Percentiles rank a stretch among this genome's conserved stretches.
Evolutionary conservation across 1,284 basidiomycete species (phyloP).

Genomic region (Mrakiaceae sp.): DNA sequence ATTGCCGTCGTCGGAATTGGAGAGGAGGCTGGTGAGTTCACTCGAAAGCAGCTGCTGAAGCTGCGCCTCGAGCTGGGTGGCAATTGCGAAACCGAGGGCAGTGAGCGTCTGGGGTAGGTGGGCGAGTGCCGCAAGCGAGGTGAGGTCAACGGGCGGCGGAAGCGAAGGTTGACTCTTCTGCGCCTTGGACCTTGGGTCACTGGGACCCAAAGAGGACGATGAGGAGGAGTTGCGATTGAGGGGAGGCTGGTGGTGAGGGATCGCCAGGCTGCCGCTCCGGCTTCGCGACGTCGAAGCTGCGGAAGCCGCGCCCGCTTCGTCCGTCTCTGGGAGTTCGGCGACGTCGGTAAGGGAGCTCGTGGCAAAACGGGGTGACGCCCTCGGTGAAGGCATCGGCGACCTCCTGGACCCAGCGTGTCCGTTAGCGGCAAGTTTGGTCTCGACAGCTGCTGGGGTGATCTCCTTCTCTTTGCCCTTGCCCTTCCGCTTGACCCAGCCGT

Average conservation of each 20-base stretch:
- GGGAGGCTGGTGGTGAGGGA: no score
- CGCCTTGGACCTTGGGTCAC: not conserved
- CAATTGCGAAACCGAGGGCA: constrained; percentile 56
- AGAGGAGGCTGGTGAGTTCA: no score
- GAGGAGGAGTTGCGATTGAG: not conserved
- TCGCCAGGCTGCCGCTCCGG: no score
- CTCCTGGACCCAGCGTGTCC: not conserved
- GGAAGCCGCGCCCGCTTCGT: not conserved
- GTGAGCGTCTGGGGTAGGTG: constrained; percentile 58
- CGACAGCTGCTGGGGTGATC: not conserved
- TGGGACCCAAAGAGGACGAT: not conserved
- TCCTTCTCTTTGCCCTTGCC: constrained; percentile 13
- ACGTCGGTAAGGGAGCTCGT: not conserved
- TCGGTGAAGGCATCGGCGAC: not conserved
- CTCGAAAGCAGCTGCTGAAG: constrained; percentile 30
- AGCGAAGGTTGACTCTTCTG: not conserved
- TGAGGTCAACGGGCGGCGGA: constrained; percentile 39
- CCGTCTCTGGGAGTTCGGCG: constrained; percentile 1
- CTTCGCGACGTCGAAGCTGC: no score
- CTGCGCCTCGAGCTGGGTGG: constrained; percentile 64
- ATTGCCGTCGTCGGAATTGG: no score
- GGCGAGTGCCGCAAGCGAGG: constrained; percentile 55
- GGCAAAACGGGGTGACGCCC: not conserved
- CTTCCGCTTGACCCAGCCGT: constrained; percentile 41
- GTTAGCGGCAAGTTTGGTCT: not conserved